Base-by-base conservation (phyloP, 805 yeast species). In the Yamadazyma olivae region DNA sequence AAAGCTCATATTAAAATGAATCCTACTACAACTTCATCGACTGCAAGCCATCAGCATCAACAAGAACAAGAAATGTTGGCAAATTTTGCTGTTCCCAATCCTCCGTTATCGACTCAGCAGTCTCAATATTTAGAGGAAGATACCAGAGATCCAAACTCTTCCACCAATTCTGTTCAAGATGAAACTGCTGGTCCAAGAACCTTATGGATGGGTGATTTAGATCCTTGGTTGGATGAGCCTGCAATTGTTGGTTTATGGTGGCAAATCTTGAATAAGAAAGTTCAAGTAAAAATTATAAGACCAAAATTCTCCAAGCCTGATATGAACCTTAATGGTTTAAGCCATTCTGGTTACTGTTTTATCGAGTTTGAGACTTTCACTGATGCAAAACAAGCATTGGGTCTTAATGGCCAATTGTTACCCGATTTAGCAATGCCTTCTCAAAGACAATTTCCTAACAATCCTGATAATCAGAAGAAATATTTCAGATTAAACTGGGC, bases 191-290 rank as follows among this genome's bases (percentile, higher is more conserved):
- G 74, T 12, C 88, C 95, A 17, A 70, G 83, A 41, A 84, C 95
- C 1, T 61, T 84, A 21, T 84, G 95, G 95, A 84, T 84, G 95
- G 95, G 95, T 8, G 93, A 84, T 57, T 64, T 84, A 46, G 91
- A 84, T 52, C 87, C 91, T 1, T 77, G 83, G 76, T 75, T 83
- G 50, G 87, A 81, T 52, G 93, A 83, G 53, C 66, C 61, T 3
- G 76, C 77, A 4, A 64, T 67, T 32, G 57, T 54, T 18, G 66
- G 70, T 33, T 63, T 77, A 30, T 66, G 86, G 56, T 83, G 89
- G 88, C 66, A 67, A 20, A 61, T 73, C 17, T 49, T 79, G 33
- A 70, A 74, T 36, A 76, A 74, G 46, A 54, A 64, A 20, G 91
- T 84, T 18, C 57, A 66, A 19, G 89, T 82, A 19, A 84, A 83